Conservation (phyloP, 2,329 filamentous ascomycete genomes). For the Juglanconis juglandina region DNA sequence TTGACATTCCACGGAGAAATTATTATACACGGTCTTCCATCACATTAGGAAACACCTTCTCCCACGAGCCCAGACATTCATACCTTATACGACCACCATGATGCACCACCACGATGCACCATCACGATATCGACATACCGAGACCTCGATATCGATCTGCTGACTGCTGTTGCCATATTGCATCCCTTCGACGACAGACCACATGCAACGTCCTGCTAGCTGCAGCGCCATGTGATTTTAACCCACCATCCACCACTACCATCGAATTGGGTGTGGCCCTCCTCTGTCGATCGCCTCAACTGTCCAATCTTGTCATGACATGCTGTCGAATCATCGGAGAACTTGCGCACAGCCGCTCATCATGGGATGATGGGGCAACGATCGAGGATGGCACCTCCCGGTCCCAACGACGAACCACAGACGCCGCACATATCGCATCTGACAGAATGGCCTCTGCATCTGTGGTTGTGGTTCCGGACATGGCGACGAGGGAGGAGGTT, state of each 20-base stretch:
- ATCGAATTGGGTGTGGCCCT: constrained; percentile 11
- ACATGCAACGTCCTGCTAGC: constrained; percentile 3
- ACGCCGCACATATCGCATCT: not conserved
- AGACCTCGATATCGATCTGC: not conserved
- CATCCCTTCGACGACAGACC: not conserved
- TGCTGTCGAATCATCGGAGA: constrained; percentile 10
- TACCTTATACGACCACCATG: not conserved
- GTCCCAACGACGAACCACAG: constrained; percentile 1
- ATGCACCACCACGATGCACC: not conserved
- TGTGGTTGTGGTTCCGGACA: not conserved
- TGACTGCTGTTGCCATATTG: constrained; percentile 5
- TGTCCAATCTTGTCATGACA: constrained; percentile 11
- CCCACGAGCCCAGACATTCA: not conserved
- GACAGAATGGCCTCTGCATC: not conserved
- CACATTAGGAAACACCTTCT: not conserved
- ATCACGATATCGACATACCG: not conserved
- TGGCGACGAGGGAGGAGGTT: not conserved
- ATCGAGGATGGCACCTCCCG: constrained; percentile 9
- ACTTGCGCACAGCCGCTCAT: constrained; percentile 3
- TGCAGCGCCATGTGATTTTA: constrained; percentile 9
- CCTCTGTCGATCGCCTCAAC: constrained; percentile 15
- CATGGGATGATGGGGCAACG: constrained; percentile 8
- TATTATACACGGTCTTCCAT: not conserved
- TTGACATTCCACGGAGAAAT: no score
- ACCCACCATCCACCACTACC: not conserved